phyloP scores from a whole-genome alignment of 345 rosid species.

The Rhodamnia rubescens region DNA sequence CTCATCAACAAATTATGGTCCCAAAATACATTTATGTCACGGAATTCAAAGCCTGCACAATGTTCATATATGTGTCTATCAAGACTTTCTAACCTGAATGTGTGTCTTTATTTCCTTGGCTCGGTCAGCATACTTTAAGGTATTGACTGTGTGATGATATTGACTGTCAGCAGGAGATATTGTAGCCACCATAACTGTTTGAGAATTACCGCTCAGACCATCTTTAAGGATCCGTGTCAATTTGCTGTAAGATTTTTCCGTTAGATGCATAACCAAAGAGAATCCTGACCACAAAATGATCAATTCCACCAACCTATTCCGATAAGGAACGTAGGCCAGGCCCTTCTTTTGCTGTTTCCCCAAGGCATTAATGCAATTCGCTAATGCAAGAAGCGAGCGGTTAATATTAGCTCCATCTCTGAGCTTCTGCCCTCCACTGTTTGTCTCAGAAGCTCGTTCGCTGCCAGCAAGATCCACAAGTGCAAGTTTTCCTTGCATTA shows the following conservation, averaged over 20 bases:
- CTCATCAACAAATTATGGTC: neutral
- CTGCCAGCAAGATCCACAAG: slow-evolving; percentile 99
- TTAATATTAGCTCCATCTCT: slow-evolving; percentile 96
- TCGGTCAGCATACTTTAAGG: slow-evolving; percentile 94
- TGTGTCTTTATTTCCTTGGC: slow-evolving; percentile 97
- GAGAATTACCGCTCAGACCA: slow-evolving; percentile 98
- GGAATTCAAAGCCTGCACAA: neutral
- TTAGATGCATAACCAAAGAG: neutral
- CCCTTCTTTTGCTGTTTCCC: slow-evolving; percentile 97
- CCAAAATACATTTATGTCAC: neutral
- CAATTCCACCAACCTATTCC: slow-evolving; percentile 53
- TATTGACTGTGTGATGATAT: slow-evolving; percentile 77
- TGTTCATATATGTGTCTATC: neutral
- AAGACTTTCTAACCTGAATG: slow-evolving; percentile 41
- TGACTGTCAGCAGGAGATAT: slow-evolving; percentile 53
- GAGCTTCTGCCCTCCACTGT: slow-evolving; percentile 81
- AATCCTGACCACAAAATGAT: neutral
- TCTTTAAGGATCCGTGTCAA: slow-evolving; percentile 93
- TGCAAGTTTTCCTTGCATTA: slow-evolving; percentile 82
- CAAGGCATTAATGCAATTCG: slow-evolving; percentile 89
- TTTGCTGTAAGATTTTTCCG: slow-evolving; percentile 32
- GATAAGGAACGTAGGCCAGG: slow-evolving; percentile 94
- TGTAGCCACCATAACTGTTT: slow-evolving; percentile 91
- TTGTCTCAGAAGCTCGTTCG: slow-evolving; percentile 94
- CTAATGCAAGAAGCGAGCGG: slow-evolving; percentile 88